Base-by-base conservation (phyloP, 2,329 filamentous ascomycete genomes). In the Cladophialophora psammophila region DNA sequence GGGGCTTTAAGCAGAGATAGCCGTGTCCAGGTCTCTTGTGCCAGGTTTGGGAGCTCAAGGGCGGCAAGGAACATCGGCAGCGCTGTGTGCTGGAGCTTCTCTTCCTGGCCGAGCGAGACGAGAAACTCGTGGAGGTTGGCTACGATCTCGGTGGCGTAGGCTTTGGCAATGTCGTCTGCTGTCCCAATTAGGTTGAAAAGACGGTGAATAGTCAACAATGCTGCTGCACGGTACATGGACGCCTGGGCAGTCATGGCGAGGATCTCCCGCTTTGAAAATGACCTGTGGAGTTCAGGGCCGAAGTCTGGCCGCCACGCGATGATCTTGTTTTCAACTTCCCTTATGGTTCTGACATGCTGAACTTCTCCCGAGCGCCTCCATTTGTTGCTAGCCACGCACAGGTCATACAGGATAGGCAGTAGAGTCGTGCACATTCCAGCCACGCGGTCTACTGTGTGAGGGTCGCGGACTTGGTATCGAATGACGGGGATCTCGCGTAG, bases 401-500 rank as follows among this genome's bases (percentile, higher is more conserved):
- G 69, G 45, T 78, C 75, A 59, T 77, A 76, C 1, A 78, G 60
- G n/a, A 76, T 66, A 31, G 76, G 75, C 3, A 78, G 63, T 8
- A 78, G 69, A 2, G 75, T 72, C 1, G 72, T 69, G 42, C 72
- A 75, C 7, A 78, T 54, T 18, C 77, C 77, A 6, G 71, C 72
- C 50, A 72, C 74, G 34, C 75, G 72, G 60, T 78, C 75, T 18
- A 77, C 71, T 36, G 75, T 69, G 42, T 70, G 48, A 52, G 66
- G 68, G 20, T 69, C 67, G 5, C 69, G 60, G n/a, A 38, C 34
- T 7, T 66, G 63, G 34, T 75, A 71, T 62, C 72, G 72, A 7
- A 78, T 71, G 38, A 77, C 72, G 13, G 77, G 76, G 5, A 76
- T 55, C 52, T 78, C 73, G 36, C 77, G 74, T 54, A 72, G 72